Conservation (phyloP, 2,329 filamentous ascomycete species). For the Verticillium klebahnii region DNA sequence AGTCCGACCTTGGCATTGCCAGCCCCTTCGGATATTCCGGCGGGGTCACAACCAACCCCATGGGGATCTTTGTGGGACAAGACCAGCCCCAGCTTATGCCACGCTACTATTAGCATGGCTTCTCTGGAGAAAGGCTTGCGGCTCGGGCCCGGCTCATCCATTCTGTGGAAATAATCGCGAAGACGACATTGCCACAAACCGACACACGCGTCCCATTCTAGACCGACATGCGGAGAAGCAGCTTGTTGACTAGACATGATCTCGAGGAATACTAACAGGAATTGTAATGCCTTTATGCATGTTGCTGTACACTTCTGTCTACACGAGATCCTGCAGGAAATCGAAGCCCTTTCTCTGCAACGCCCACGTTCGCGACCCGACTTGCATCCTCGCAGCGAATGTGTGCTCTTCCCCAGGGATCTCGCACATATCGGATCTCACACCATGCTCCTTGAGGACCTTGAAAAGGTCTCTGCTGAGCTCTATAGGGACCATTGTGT, state of each 20-base stretch:
- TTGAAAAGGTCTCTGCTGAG: constrained; percentile 26
- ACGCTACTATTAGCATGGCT: not conserved
- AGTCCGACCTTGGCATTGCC: not conserved
- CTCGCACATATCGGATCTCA: constrained; percentile 28
- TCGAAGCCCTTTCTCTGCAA: constrained; percentile 34
- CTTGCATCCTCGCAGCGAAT: constrained; percentile 35
- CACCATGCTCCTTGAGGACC: constrained; percentile 20
- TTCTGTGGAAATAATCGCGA: not conserved
- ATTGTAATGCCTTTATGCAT: too few relatives aligned
- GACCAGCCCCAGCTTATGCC: not conserved
- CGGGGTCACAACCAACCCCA: not conserved
- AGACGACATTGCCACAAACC: not conserved
- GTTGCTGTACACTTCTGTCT: not conserved
- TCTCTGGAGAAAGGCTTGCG: not conserved
- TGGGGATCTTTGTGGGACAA: not conserved
- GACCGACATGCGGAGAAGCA: too few relatives aligned
- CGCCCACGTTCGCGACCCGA: constrained; percentile 27
- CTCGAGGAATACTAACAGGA: too few relatives aligned
- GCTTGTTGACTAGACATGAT: too few relatives aligned
- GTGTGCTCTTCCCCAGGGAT: constrained; percentile 37
- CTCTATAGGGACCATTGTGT: constrained; percentile 31
- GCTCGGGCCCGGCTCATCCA: not conserved
- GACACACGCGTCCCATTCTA: too few relatives aligned
- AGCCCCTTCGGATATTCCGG: not conserved
- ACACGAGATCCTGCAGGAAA: constrained; percentile 26